phyloP scores from a whole-genome alignment of 306 rosid species.

The Begonia fuchsioides region DNA sequence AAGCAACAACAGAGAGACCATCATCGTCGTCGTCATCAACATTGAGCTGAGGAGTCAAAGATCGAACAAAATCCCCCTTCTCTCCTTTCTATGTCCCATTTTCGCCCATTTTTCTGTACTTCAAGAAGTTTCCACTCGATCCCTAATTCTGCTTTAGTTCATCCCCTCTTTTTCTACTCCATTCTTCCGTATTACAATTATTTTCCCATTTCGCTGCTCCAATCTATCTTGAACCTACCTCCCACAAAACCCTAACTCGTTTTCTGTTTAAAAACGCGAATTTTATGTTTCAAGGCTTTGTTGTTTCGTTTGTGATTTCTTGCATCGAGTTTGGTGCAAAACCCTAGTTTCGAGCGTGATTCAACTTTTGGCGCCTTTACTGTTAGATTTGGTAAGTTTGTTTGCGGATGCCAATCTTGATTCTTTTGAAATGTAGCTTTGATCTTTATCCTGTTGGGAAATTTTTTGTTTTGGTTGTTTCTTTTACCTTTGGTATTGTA shows the following conservation, averaged over 20 bases:
- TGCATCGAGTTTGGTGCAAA: constrained; percentile 26
- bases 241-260: constrained; percentile 36
- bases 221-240: constrained; percentile 11
- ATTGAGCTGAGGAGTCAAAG: constrained; percentile 47
- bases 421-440: constrained; percentile 12
- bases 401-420: constrained; percentile 7
- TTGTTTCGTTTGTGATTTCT: constrained; percentile 12
- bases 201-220: constrained; percentile 6
- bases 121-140: constrained; percentile 1
- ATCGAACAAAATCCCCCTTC: constrained; percentile 12
- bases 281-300: constrained; percentile 11
- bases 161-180: constrained; percentile 6
- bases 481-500: constrained; percentile 13
- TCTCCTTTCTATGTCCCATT: too few species aligned
- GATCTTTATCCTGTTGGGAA: constrained; percentile 13
- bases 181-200: constrained; percentile 4
- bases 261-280: constrained; percentile 13
- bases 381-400: constrained; percentile 30
- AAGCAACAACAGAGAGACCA: constrained; percentile 29
- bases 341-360: constrained; percentile 60
- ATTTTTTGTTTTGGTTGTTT: constrained; percentile 19
- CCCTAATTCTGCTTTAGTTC: constrained; percentile 18
- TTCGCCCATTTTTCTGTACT: background rate
- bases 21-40: constrained; percentile 47
- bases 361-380: constrained; percentile 17